A percentile compares a stretch with the other conserved stretches of the same genome.
Evolutionary conservation across 352 stramenopile genomes (phyloP).

Genomic region (Phytopythium kandeliae): DNA sequence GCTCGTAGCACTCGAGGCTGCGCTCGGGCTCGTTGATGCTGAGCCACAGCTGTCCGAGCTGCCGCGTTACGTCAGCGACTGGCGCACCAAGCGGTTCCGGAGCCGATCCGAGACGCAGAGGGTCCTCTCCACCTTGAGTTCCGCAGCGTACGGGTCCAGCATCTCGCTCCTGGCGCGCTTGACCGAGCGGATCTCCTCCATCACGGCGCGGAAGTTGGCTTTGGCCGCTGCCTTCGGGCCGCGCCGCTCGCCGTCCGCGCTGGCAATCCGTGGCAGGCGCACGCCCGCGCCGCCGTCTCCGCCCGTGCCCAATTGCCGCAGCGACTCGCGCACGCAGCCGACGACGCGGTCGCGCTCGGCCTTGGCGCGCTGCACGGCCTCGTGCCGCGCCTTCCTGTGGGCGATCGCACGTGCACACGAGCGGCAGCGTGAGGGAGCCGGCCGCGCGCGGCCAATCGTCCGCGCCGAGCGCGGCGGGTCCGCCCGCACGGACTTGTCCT

Average conservation of each 20-base stretch:
- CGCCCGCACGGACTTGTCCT: slow-evolving; percentile 49
- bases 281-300: slow-evolving; percentile 1
- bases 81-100: no score
- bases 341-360: slow-evolving; percentile 18
- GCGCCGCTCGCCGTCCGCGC: not conserved
- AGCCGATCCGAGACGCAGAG: no score
- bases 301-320: slow-evolving; percentile 11
- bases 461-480: no score
- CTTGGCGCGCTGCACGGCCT: slow-evolving; percentile 40
- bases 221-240: slow-evolving; percentile 7
- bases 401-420: not conserved
- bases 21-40: slow-evolving; percentile 41
- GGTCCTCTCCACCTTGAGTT: slow-evolving; percentile 68
- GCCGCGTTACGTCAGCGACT: no score
- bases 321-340: slow-evolving; percentile 13
- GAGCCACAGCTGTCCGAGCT: slow-evolving; percentile 56
- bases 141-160: slow-evolving; percentile 40
- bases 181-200: slow-evolving; percentile 34
- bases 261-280: slow-evolving; percentile 10
- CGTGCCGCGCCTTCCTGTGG: slow-evolving; percentile 33
- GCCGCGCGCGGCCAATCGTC: not conserved
- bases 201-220: slow-evolving; percentile 32
- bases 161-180: slow-evolving; percentile 31
- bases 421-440: slow-evolving; percentile 4
- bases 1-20: slow-evolving; percentile 48